These are phyloP conservation scores for Wickerhamiella azyma DNA, from an alignment of 805 yeast species.

Conservation along the genomic window DNA sequence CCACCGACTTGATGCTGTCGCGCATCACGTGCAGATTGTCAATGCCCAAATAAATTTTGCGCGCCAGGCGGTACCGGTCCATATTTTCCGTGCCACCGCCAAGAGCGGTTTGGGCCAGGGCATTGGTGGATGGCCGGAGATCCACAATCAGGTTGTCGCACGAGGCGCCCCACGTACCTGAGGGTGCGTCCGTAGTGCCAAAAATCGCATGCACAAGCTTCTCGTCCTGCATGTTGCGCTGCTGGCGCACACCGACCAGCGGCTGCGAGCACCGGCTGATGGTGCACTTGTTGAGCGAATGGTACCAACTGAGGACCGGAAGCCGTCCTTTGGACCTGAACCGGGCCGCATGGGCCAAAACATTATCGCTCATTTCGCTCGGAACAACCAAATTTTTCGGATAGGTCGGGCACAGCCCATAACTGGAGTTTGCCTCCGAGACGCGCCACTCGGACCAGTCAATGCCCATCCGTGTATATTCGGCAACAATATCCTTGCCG, in stretches of 20 bases:
- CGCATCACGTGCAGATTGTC: slow-evolving; percentile 95
- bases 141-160: slow-evolving; percentile 66
- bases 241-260: slow-evolving; percentile 75
- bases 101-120: slow-evolving; percentile 88
- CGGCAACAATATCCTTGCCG: slow-evolving; percentile 47
- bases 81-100: slow-evolving; percentile 97
- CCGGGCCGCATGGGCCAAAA: slow-evolving; percentile 68
- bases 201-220: slow-evolving; percentile 63
- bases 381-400: slow-evolving; percentile 64
- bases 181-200: slow-evolving; percentile 34
- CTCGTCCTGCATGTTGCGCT: slow-evolving; percentile 85
- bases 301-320: slow-evolving; percentile 69
- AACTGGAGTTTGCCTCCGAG: slow-evolving; percentile 45
- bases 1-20: slow-evolving; percentile 56
- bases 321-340: slow-evolving; percentile 76
- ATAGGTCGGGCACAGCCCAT: slow-evolving; percentile 54
- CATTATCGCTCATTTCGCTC: slow-evolving; percentile 60
- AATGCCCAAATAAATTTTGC: slow-evolving; percentile 70
- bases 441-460: slow-evolving; percentile 50
- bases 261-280: slow-evolving; percentile 91
- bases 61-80: slow-evolving; percentile 64
- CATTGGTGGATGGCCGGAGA: slow-evolving; percentile 85
- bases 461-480: slow-evolving; percentile 60
- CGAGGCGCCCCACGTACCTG: slow-evolving; percentile 23
- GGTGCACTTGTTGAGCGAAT: slow-evolving; percentile 46